These are phyloP conservation scores for Avena insularis DNA, from an alignment of 176 grass and related monocot genomes.

Conservation along the genomic window DNA sequence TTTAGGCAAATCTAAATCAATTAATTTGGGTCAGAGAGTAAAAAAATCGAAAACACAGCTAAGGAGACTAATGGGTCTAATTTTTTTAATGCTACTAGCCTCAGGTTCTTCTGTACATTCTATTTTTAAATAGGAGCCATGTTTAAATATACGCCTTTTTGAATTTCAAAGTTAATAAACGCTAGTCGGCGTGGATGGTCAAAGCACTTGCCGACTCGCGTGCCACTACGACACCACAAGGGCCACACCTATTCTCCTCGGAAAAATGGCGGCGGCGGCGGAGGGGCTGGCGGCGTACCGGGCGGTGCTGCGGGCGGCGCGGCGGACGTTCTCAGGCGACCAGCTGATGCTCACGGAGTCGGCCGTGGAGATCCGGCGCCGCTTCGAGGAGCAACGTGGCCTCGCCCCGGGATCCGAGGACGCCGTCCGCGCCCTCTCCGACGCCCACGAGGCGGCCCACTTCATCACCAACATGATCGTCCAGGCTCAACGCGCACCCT, in stretches of 20 bases:
- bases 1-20: too few relatives aligned
- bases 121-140: too few relatives aligned
- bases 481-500: conserved; percentile 68
- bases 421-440: conserved; percentile 52
- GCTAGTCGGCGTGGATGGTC: conserved; percentile 7
- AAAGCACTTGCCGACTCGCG: conserved; percentile 1
- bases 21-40: too few relatives aligned
- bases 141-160: too few relatives aligned
- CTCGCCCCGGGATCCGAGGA: conserved; percentile 72
- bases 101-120: too few relatives aligned
- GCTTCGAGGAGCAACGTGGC: conserved; percentile 74
- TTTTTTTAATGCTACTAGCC: too few relatives aligned
- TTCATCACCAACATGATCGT: conserved; percentile 95
- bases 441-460: conserved; percentile 74
- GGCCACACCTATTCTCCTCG: neutral
- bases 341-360: conserved; percentile 80
- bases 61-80: too few relatives aligned
- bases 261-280: conserved; percentile 43
- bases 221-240: neutral
- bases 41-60: too few relatives aligned
- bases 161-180: neutral
- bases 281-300: conserved; percentile 81
- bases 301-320: conserved; percentile 75
- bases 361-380: conserved; percentile 84
- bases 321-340: conserved; percentile 89